These are phyloP conservation scores for Rhododendron mucronatum DNA, from an alignment of 148 eudicot species.

Conservation along the genomic window DNA sequence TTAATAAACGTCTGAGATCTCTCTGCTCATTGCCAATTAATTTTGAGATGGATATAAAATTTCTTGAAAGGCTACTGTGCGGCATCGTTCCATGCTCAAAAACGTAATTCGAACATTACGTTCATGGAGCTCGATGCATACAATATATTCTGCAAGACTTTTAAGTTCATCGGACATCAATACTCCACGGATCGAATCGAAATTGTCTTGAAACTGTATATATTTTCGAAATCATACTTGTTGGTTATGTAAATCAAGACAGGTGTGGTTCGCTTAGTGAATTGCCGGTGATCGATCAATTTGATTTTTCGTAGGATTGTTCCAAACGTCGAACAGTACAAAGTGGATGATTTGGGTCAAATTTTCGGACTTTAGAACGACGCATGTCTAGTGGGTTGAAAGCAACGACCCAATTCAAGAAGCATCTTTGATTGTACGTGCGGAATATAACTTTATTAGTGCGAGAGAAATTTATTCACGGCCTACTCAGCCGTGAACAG, in stretches of 20 bases:
- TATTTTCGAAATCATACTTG: not conserved
- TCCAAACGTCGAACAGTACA: not conserved
- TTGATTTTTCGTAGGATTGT: not conserved
- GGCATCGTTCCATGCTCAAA: not conserved
- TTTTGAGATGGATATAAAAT: no score
- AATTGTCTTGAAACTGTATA: not conserved
- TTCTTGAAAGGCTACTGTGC: no score
- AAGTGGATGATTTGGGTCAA: no score
- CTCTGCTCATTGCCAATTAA: no score
- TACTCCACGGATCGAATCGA: not conserved
- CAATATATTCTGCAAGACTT: not conserved
- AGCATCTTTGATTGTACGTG: no score
- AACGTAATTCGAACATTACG: not conserved
- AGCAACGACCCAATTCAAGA: no score
- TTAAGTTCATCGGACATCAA: not conserved
- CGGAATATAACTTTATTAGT: no score
- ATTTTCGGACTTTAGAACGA: no score
- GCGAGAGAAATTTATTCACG: no score
- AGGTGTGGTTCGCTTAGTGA: not conserved
- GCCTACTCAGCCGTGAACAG: no score
- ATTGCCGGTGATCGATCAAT: not conserved
- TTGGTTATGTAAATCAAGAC: not conserved
- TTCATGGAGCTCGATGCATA: not conserved
- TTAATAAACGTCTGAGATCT: no score
- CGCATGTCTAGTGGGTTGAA: no score